phyloP scores from a whole-genome alignment of 2,329 filamentous ascomycete genomes.

The Fusarium tanahbumbuense region DNA sequence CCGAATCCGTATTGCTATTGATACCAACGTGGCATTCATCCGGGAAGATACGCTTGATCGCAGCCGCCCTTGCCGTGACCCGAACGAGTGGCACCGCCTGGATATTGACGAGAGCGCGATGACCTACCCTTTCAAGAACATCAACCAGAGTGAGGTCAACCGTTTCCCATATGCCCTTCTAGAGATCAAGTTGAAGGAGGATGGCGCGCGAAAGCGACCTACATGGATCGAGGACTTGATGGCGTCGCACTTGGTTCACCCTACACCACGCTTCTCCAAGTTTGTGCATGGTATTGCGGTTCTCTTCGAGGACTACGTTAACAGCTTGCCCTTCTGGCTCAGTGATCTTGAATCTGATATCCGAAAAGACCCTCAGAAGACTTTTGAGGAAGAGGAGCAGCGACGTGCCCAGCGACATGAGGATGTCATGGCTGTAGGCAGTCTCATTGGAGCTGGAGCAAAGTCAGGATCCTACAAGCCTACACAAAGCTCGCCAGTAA shows the following conservation, averaged over 20 bases:
- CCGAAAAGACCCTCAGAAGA: slow-evolving; percentile 87
- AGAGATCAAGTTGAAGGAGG: slow-evolving; percentile 88
- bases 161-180: slow-evolving; percentile 91
- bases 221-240: slow-evolving; percentile 94
- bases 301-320: slow-evolving; percentile 95
- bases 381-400: slow-evolving; percentile 92
- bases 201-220: slow-evolving; percentile 73
- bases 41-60: slow-evolving; percentile 80
- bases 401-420: slow-evolving; percentile 83
- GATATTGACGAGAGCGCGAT: slow-evolving; percentile 88
- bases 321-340: slow-evolving; percentile 96
- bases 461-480: slow-evolving; percentile 66
- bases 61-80: slow-evolving; percentile 88
- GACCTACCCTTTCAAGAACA: slow-evolving; percentile 86
- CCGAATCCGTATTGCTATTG: slow-evolving; percentile 89
- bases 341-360: slow-evolving; percentile 93
- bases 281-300: slow-evolving; percentile 94
- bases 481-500: slow-evolving; percentile 73
- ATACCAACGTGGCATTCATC: slow-evolving; percentile 92
- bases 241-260: slow-evolving; percentile 90
- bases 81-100: slow-evolving; percentile 87
- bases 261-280: slow-evolving; percentile 92
- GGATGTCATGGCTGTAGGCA: slow-evolving; percentile 90
- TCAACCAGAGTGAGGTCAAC: slow-evolving; percentile 91
- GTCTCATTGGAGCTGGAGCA: slow-evolving; percentile 78